phyloP scores from a whole-genome alignment of 2,329 filamentous ascomycete species.

The Exophiala viscosa region DNA sequence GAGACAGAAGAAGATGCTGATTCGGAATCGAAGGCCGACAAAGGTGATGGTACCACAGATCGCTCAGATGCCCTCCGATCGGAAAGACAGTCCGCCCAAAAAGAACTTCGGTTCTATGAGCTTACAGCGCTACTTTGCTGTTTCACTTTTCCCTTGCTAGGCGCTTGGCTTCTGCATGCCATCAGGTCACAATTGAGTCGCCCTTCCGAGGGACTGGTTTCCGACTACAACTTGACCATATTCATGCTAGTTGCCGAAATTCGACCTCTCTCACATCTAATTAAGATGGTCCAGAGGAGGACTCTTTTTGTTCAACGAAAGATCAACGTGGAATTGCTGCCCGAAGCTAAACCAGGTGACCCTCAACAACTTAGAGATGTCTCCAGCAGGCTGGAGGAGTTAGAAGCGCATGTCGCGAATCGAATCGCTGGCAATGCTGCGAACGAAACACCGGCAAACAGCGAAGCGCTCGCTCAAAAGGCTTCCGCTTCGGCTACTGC shows the following conservation, averaged over 20 bases:
- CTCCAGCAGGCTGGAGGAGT: slow-evolving; percentile 61
- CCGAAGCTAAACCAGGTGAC: slow-evolving; percentile 10
- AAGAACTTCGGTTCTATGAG: slow-evolving; percentile 71
- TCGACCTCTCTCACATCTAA: slow-evolving; percentile 73
- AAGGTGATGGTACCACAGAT: not conserved
- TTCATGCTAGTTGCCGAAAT: slow-evolving; percentile 86
- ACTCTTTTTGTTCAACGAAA: slow-evolving; percentile 78
- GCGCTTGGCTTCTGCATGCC: slow-evolving; percentile 78
- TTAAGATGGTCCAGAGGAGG: slow-evolving; percentile 73
- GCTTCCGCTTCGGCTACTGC: slow-evolving; percentile 37
- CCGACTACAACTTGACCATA: slow-evolving; percentile 87
- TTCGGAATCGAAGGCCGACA: not conserved
- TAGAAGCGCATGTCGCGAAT: slow-evolving; percentile 59
- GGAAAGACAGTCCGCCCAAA: slow-evolving; percentile 39
- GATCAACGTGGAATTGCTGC: slow-evolving; percentile 45
- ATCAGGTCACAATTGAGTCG: slow-evolving; percentile 77
- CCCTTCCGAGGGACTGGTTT: slow-evolving; percentile 81
- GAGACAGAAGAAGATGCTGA: slow-evolving; percentile 34
- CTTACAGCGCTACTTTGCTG: slow-evolving; percentile 70
- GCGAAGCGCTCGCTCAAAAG: slow-evolving; percentile 36
- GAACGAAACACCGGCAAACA: slow-evolving; percentile 39
- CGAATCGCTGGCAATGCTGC: slow-evolving; percentile 25
- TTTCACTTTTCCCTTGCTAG: slow-evolving; percentile 71
- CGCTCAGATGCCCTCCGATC: slow-evolving; percentile 16
- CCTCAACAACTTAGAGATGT: slow-evolving; percentile 46